Conservation (phyloP, 768 basidiomycete genomes). For the Mycena galericulata region DNA sequence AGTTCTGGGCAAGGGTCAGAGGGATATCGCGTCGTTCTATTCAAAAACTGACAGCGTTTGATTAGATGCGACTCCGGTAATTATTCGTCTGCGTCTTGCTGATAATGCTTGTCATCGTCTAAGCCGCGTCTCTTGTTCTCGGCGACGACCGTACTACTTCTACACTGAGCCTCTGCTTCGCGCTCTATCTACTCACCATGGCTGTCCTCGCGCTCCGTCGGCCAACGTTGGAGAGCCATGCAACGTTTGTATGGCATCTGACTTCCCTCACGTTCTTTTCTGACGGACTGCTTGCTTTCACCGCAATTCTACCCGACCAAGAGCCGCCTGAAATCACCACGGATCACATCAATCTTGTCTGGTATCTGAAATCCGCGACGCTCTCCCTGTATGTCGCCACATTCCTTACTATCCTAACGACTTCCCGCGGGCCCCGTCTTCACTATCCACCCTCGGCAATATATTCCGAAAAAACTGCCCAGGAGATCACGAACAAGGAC, state of each 20-base stretch:
- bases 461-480: conserved; percentile 78
- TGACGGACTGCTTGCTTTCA: conserved; percentile 53
- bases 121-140: conserved; percentile 70
- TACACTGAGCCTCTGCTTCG: conserved; percentile 61
- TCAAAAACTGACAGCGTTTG: neutral
- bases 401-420: conserved; percentile 56
- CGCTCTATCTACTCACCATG: conserved; percentile 70
- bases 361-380: conserved; percentile 54
- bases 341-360: conserved; percentile 49
- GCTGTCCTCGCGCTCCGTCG: conserved; percentile 64
- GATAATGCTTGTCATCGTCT: conserved; percentile 58
- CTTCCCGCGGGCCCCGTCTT: conserved; percentile 78
- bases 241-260: conserved; percentile 70
- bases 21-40: neutral
- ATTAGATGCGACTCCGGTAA: conserved; percentile 72
- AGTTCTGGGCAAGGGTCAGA: conserved; percentile 68
- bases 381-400: conserved; percentile 61
- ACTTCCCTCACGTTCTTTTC: conserved; percentile 66
- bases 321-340: conserved; percentile 8
- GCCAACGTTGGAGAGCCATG: conserved; percentile 53
- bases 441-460: conserved; percentile 78
- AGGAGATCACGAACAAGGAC: conserved; percentile 66
- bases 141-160: conserved; percentile 51
- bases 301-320: conserved; percentile 67
- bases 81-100: conserved; percentile 59